phyloP scores from a whole-genome alignment of 495 filamentous ascomycete genomes.

The Podospora sp. region DNA sequence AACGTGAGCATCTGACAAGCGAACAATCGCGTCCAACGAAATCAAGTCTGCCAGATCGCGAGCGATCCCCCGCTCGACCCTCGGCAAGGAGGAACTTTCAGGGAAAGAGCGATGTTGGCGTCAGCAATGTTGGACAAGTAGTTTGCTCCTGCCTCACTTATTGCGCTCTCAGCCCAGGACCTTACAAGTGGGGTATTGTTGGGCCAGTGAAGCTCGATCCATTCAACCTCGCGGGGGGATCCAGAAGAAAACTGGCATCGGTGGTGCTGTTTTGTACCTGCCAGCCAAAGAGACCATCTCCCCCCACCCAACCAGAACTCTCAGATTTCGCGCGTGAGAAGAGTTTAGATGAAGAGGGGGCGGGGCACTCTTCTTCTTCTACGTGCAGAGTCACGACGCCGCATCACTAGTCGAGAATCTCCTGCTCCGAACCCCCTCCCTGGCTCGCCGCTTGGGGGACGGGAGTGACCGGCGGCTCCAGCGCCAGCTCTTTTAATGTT shows the following conservation, averaged over 20 bases:
- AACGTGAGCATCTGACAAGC: conserved; percentile 1
- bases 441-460: background rate
- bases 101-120: background rate
- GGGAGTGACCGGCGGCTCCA: conserved; percentile 20
- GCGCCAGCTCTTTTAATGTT: conserved; percentile 11
- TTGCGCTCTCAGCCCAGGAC: too few species aligned
- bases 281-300: background rate
- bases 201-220: too few species aligned
- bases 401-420: background rate
- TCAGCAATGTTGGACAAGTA: background rate
- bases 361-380: background rate
- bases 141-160: background rate
- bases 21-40: background rate
- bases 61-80: background rate
- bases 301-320: background rate
- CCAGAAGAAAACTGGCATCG: background rate
- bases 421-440: background rate
- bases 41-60: background rate
- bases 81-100: background rate
- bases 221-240: background rate
- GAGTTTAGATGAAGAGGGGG: background rate
- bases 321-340: background rate
- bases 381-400: background rate
- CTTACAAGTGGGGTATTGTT: too few species aligned
- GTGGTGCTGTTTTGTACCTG: background rate